These are phyloP conservation scores for Cornus suecica DNA, from an alignment of 148 eudicot genomes.

Conservation along the genomic window DNA sequence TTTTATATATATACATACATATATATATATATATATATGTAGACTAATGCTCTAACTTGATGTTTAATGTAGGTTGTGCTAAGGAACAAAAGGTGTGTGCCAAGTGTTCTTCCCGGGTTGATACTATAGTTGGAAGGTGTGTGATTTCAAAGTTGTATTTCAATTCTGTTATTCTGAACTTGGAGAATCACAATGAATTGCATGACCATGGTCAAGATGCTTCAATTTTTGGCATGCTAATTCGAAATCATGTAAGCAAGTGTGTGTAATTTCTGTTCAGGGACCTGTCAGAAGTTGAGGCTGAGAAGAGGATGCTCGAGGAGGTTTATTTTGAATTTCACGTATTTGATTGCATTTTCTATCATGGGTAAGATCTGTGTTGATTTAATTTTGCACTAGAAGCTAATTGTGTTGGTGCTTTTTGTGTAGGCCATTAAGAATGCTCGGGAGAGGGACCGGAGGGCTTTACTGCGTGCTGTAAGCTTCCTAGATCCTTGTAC, in stretches of 20 bases:
- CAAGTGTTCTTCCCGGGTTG: constrained; percentile 69
- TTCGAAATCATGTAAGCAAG: not conserved
- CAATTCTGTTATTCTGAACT: not conserved
- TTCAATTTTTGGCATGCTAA: not conserved
- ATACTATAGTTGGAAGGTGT: constrained; percentile 78
- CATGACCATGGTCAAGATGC: not conserved
- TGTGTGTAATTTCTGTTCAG: constrained; percentile 24
- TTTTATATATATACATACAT: too few relatives aligned
- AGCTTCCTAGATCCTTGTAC: constrained; percentile 16
- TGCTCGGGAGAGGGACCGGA: constrained; percentile 92
- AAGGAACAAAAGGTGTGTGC: constrained; percentile 91
- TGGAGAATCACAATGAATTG: not conserved
- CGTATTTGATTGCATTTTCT: not conserved
- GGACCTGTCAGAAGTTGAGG: constrained; percentile 66
- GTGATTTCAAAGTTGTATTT: not conserved
- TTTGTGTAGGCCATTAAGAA: constrained; percentile 75
- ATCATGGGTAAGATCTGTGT: not conserved
- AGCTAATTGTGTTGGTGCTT: not conserved
- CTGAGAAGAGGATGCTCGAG: constrained; percentile 80
- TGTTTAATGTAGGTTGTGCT: constrained; percentile 62
- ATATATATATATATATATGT: too few relatives aligned
- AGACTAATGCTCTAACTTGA: too few relatives aligned
- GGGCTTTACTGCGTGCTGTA: constrained; percentile 79
- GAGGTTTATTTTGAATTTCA: constrained; percentile 37
- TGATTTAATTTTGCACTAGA: not conserved